Base-by-base conservation (phyloP, 1,284 basidiomycete genomes). In the Marasmius sp. region DNA sequence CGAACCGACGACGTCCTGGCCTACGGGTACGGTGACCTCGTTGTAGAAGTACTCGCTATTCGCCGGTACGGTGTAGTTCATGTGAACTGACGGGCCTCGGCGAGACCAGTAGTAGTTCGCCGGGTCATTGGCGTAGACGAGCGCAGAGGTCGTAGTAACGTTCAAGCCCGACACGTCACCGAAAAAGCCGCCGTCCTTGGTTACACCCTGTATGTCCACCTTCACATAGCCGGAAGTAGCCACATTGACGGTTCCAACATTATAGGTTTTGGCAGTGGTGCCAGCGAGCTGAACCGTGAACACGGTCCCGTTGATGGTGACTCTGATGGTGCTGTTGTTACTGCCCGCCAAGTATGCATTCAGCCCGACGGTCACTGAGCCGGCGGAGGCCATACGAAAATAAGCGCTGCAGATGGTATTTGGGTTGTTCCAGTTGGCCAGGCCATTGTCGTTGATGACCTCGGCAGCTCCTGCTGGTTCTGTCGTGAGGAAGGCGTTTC, bases 31-130 rank as follows among this genome's bases (percentile, higher is more conserved):
- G 39, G 61, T 61, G 3, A 63, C 61, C 34, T 63, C 59, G 36
- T 54, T 61, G 61, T 63, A 63, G 61, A 63, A 63, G 59, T 63
- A 63, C 61, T 63, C 61, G 51, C 20, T 61, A 39, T 63, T 61
- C 37, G 61, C 39, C 33, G 61, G 61, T 14, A 61, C 59, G 59
- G 61, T 63, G 61, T 60, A 63, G 33, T 22, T 49, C 59, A 57
- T 57, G 11, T 57, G 55, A 22, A 57, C 55, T 37, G 55, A 57
- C 43, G 57, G 61, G 33, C 59, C 61, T 39, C 61, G 59, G 59
- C 61, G 59, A n/a, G 58, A 60, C 59, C 47, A 59, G 59, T 55
- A 41, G 37, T 53, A 60, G 61, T 60, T 55, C 14, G 11, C 58
- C 16, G 50, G 36, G 48, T 60, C 59, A 34, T 59, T 62, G 61